Evolutionary conservation across 345 rosid species (phyloP), one percentile per base, ranked within the genome.

Genomic region (Mallotus nudiflorus): DNA sequence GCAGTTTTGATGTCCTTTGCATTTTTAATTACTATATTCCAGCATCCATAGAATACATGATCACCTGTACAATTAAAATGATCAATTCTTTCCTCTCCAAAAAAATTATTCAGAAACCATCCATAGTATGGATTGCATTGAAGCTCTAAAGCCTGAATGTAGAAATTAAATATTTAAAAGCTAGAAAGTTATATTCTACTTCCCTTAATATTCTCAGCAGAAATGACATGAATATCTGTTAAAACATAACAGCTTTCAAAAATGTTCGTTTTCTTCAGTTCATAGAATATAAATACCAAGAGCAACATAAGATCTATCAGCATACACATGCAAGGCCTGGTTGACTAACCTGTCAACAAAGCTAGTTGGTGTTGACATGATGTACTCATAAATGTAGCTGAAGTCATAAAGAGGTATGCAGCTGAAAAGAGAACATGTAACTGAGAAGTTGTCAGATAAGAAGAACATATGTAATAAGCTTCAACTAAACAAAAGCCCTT

Each of bases 321-420:
- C 9, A 57, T 13, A 20, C 20, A 11, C 63, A 31, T 18, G 15
- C 6, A 22, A 5, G 28, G 20, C 20, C 24, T 19, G 45, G 27
- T 7, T 15, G 24, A 87, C 93, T 75, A 74, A 95, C 99, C 98
- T 95, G 89, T 95, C 99, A 24, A 95, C 94, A 63, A 95, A 95
- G 73, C 99, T 90, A 80, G 91, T 82, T 67, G 92, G 67, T 48
- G 96, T 84, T 60, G 98, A 90, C 97, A 92, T 88, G 78, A 95
- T 87, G 70, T 95, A 95, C 70, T 87, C 88, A 73, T 88, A 92
- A 0, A 87, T 90, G 80, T 95, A 95, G 82, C 96, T 84, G 90
- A 95, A 92, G 86, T 88, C 87, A 82, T 92, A 88, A 70, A 95
- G 85, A 56, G 98, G 99, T 83, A 95, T 89, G 85, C 98, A 95